These are phyloP conservation scores for Nakazawaea anatomiae DNA, from an alignment of 805 yeast species.

Conservation along the genomic window DNA sequence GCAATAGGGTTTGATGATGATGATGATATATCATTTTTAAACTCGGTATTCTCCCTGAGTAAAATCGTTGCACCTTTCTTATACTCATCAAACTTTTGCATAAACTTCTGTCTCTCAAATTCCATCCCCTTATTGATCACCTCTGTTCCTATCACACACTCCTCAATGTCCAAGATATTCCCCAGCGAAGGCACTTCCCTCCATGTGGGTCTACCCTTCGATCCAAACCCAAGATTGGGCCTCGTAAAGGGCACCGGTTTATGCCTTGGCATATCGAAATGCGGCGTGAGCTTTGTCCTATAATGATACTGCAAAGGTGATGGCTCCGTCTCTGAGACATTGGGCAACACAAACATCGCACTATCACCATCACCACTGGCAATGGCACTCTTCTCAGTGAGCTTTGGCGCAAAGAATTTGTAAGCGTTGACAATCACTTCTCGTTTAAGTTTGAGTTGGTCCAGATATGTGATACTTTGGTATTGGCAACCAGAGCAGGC, in stretches of 20 bases:
- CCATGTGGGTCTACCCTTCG: constrained; percentile 76
- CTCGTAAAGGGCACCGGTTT: constrained; percentile 29
- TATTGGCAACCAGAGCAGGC: constrained; percentile 94
- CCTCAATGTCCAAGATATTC: constrained; percentile 81
- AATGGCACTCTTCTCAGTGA: constrained; percentile 18
- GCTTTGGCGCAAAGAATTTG: constrained; percentile 60
- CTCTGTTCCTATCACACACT: constrained; percentile 83
- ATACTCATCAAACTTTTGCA: constrained; percentile 37
- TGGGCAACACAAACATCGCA: constrained; percentile 43
- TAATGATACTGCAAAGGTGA: constrained; percentile 77
- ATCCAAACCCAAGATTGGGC: constrained; percentile 87
- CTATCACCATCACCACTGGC: constrained; percentile 14
- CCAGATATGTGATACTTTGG: constrained; percentile 68
- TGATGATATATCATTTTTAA: constrained; percentile 11
- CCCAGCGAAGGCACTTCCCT: constrained; percentile 27
- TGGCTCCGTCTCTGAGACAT: constrained; percentile 37
- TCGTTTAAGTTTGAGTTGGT: constrained; percentile 69
- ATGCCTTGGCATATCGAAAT: constrained; percentile 72
- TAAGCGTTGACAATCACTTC: constrained; percentile 79
- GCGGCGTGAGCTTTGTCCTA: constrained; percentile 94
- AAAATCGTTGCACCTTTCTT: constrained; percentile 85
- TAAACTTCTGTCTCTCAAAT: constrained; percentile 58
- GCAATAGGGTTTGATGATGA: constrained; percentile 23
- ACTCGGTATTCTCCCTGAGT: constrained; percentile 68
- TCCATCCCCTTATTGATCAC: constrained; percentile 69